These are phyloP conservation scores for Hyaloscypha variabilis DNA, from an alignment of 495 filamentous ascomycete species.

Conservation along the genomic window DNA sequence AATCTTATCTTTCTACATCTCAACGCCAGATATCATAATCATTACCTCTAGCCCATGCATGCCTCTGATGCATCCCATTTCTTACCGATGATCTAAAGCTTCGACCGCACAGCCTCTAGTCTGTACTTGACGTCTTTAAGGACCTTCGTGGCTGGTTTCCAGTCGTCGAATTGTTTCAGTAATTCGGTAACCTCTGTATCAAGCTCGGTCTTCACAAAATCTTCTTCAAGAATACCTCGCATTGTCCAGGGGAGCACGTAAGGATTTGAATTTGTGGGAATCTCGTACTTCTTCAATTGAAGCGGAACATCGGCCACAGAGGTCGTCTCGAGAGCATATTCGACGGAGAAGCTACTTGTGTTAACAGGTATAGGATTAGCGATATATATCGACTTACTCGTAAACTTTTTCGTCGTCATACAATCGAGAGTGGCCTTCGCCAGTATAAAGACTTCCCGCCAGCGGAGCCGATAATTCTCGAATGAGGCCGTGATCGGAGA, in stretches of 20 bases:
- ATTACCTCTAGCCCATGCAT: slow-evolving; percentile 2
- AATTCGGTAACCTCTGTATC: slow-evolving; percentile 76
- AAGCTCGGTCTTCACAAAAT: slow-evolving; percentile 81
- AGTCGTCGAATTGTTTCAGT: slow-evolving; percentile 86
- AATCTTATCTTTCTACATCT: slow-evolving; percentile 17
- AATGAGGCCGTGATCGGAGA: slow-evolving; percentile 90
- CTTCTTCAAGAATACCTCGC: slow-evolving; percentile 89
- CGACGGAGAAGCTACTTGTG: slow-evolving; percentile 69
- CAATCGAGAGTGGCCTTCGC: slow-evolving; percentile 90
- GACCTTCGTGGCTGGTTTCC: slow-evolving; percentile 86
- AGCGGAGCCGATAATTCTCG: slow-evolving; percentile 87
- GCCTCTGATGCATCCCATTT: slow-evolving; percentile 2
- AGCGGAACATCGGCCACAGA: slow-evolving; percentile 56
- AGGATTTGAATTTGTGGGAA: slow-evolving; percentile 62
- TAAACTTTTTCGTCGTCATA: slow-evolving; percentile 94
- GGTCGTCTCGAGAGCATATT: slow-evolving; percentile 85
- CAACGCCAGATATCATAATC: slow-evolving; percentile 13
- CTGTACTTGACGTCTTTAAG: slow-evolving; percentile 96
- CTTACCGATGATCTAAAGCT: slow-evolving; percentile 52
- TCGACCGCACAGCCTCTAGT: slow-evolving; percentile 87
- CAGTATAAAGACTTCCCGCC: slow-evolving; percentile 87
- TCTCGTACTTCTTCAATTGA: slow-evolving; percentile 50
- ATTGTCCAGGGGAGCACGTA: slow-evolving; percentile 94
- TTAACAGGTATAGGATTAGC: slow-evolving; percentile 12
- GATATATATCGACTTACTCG: slow-evolving; percentile 54